Base-by-base conservation (phyloP, 257 asterid genomes). In the Solanum pinnatisectum region DNA sequence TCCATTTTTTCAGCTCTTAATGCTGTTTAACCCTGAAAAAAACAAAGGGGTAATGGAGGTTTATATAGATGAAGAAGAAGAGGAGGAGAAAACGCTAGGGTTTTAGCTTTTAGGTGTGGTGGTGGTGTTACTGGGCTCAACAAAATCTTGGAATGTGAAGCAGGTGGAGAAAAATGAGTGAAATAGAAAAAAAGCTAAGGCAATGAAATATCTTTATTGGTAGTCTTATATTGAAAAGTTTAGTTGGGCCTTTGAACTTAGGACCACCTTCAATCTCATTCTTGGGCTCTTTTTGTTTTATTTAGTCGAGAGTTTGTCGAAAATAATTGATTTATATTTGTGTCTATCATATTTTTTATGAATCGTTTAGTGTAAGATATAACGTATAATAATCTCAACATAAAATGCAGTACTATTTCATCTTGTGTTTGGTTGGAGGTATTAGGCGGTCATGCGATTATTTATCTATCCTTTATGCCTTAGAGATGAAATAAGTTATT, bases 11-110 rank as follows among this genome's bases (percentile, higher is more conserved):
- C 46, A 56, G 88, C 85, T 49, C 23, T 36, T 4, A 65, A 4
- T 10, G 22, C 22, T 33, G 25, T n/a, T 67, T 30, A 68, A 32
- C n/a, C 32, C 85, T 79, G 63, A 30, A 40, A 25, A 23, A 10
- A n/a, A 14, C 25, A 14, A 23, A 15, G 39, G 16, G 59, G 84
- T 13, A 8, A 40, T 23, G 56, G 11, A 32, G 86, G 15, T 14
- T 10, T 73, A 83, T 36, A 87, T 88, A 87, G 83, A 23, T 7
- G 36, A 52, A 44, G 77, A 46, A 44, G 39, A 16, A 13, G 30
- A 23, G 10, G 44, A 85, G 16, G 86, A 70, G 88, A n/a, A 65
- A 59, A 39, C 4, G 85, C 88, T 92, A 92, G 95, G 95, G 95
- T 91, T 93, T 88, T 39, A 87, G 89, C 78, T 16, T 71, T 7